phyloP scores from a whole-genome alignment of 2,329 filamentous ascomycete genomes.

The Hypoxylon sp. region DNA sequence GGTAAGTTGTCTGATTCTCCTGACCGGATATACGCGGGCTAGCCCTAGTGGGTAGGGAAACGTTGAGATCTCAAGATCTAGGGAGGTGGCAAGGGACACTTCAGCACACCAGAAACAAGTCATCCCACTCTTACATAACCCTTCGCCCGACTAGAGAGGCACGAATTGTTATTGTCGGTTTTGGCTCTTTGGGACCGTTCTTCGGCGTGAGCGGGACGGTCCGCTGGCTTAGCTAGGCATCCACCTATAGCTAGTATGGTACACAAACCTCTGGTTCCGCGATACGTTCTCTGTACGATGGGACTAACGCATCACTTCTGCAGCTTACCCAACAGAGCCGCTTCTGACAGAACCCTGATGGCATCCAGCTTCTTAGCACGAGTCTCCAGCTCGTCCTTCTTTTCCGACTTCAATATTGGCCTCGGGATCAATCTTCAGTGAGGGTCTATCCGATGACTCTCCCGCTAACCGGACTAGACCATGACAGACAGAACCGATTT shows the following conservation, averaged over 20 bases:
- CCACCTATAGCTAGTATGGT: background rate
- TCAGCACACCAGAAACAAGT: background rate
- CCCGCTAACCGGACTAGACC: background rate
- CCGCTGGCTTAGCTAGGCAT: background rate
- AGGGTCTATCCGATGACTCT: background rate
- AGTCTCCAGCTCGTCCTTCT: background rate
- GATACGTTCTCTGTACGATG: background rate
- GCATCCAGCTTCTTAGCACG: background rate
- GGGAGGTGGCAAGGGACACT: constrained; percentile 5
- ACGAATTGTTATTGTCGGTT: background rate
- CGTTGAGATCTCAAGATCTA: constrained; percentile 9
- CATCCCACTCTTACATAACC: background rate
- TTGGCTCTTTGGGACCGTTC: background rate
- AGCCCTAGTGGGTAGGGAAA: constrained; percentile 11
- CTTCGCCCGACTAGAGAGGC: background rate
- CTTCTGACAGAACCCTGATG: background rate
- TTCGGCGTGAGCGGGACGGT: background rate
- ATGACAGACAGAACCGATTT: background rate
- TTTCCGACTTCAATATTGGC: background rate
- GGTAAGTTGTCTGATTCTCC: background rate
- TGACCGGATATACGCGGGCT: constrained; percentile 17
- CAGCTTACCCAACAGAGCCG: background rate
- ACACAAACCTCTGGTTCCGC: background rate
- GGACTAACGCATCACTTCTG: background rate
- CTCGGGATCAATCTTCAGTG: background rate